These are phyloP conservation scores for Mycena citricolor DNA, from an alignment of 1,284 basidiomycete genomes.

Conservation along the genomic window DNA sequence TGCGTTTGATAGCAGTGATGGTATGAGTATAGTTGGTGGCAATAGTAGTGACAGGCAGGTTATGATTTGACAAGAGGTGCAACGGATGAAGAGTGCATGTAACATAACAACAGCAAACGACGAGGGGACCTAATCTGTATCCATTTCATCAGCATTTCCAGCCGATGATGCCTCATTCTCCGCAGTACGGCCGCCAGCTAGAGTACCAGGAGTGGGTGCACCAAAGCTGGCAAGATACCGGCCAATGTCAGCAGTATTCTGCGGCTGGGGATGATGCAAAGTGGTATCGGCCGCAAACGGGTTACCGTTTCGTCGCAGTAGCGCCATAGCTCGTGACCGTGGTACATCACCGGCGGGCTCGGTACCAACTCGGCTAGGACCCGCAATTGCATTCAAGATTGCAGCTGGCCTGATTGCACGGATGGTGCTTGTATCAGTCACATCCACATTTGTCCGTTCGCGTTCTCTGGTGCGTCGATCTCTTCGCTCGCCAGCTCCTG, in stretches of 20 bases:
- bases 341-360: constrained; percentile 10
- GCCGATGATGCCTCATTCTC: no score
- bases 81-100: no score
- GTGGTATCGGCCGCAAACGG: constrained; percentile 3
- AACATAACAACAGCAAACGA: no score
- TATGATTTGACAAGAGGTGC: no score
- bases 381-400: constrained; percentile 9
- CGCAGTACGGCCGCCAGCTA: no score
- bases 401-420: constrained; percentile 18
- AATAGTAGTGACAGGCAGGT: no score
- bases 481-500: constrained; percentile 19
- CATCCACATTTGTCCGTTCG: constrained; percentile 5
- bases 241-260: constrained; percentile 18
- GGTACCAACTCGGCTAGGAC: constrained; percentile 7
- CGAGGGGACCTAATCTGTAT: no score
- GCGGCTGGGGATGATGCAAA: constrained; percentile 20
- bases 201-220: no score
- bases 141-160: no score
- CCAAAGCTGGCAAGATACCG: constrained; percentile 19
- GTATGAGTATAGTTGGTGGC: no score
- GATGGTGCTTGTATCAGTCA: constrained; percentile 15
- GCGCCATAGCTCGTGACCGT: constrained; percentile 14
- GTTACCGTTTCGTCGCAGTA: constrained; percentile 12
- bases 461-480: constrained; percentile 12
- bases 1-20: no score